Percentiles rank a stretch among this genome's conserved stretches.
These are phyloP conservation scores for Marsdenia floribunda DNA, from an alignment of 257 asterid species.

Conservation along the genomic window DNA sequence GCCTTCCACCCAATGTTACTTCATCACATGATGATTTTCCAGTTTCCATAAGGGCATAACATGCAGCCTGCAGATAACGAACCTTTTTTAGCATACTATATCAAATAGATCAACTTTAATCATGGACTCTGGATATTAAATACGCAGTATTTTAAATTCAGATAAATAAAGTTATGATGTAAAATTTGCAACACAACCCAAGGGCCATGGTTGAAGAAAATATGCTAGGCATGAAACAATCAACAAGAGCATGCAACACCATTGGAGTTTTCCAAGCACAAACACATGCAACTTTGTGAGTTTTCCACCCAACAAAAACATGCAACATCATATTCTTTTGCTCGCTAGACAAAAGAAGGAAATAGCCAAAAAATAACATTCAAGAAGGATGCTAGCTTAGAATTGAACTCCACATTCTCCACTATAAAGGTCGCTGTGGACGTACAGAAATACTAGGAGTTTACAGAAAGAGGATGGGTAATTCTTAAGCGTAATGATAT, in stretches of 20 bases:
- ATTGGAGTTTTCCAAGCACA: no score
- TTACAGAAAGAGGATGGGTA: not conserved
- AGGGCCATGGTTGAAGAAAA: not conserved
- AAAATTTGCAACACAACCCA: not conserved
- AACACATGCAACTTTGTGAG: no score
- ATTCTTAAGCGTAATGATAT: not conserved
- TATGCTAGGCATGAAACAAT: not conserved
- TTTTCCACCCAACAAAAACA: not conserved
- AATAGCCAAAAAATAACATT: no score
- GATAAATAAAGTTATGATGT: no score
- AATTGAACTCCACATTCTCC: no score
- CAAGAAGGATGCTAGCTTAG: no score
- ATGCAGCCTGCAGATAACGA: constrained; percentile 49
- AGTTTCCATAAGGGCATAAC: constrained; percentile 58
- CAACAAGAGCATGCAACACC: not conserved
- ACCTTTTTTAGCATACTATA: not conserved
- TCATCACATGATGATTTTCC: constrained; percentile 38
- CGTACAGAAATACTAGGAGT: not conserved
- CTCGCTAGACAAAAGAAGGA: not conserved
- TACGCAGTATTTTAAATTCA: not conserved
- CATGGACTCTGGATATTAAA: not conserved
- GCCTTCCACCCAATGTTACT: constrained; percentile 28
- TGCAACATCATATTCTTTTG: not conserved
- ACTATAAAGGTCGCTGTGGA: not conserved
- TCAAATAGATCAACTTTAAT: not conserved